Percentiles rank a stretch among this genome's conserved stretches.
These are phyloP conservation scores for Malassezia equina DNA, from an alignment of 1,284 basidiomycete species.

Conservation along the genomic window DNA sequence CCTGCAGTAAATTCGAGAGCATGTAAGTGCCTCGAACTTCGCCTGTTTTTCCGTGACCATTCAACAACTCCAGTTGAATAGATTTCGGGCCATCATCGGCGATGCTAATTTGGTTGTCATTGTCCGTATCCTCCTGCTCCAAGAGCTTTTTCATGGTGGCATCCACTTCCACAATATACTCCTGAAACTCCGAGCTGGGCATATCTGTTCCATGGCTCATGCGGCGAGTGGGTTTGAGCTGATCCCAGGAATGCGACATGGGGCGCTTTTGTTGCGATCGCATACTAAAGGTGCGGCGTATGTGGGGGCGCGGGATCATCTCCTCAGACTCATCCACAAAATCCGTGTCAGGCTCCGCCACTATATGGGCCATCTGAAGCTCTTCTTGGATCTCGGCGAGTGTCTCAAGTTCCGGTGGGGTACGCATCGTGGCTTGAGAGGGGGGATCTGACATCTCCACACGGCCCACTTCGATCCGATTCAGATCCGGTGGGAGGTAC, in stretches of 20 bases:
- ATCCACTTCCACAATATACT: constrained; percentile 93
- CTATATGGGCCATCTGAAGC: neutral
- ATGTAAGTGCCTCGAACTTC: constrained; percentile 74
- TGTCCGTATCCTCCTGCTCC: constrained; percentile 95
- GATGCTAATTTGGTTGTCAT: constrained; percentile 87
- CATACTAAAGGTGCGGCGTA: constrained; percentile 42
- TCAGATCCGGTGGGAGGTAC: too few relatives aligned
- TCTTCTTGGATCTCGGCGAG: constrained; percentile 4
- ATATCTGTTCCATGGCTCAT: constrained; percentile 49
- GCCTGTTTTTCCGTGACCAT: constrained; percentile 69
- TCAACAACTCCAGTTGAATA: constrained; percentile 86
- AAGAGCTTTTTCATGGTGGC: constrained; percentile 92
- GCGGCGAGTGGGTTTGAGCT: constrained; percentile 36
- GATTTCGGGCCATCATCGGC: constrained; percentile 95
- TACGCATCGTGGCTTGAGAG: neutral
- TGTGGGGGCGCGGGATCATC: neutral
- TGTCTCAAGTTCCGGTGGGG: constrained; percentile 6
- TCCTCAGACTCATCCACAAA: neutral
- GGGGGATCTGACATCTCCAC: neutral
- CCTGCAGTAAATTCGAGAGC: constrained; percentile 96
- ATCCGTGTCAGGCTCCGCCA: neutral
- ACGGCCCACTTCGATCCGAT: neutral
- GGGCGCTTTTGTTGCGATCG: constrained; percentile 42
- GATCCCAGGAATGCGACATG: constrained; percentile 36
- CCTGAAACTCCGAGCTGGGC: constrained; percentile 39